Evolutionary conservation across 331 rosid genomes (phyloP).

Genomic region (Rhamnella rubrinervis): DNA sequence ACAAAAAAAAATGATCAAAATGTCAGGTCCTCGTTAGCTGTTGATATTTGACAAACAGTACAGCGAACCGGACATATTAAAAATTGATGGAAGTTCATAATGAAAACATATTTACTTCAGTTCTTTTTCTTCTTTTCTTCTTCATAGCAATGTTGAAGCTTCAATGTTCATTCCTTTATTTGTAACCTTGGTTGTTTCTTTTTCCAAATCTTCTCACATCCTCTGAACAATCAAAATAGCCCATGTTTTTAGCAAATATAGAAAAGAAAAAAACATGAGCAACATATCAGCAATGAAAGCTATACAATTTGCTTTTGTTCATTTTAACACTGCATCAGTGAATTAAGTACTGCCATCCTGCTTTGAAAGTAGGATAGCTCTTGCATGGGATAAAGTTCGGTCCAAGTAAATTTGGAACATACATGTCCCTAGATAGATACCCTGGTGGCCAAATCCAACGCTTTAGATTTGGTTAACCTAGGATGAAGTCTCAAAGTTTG

Average conservation of each 20-base stretch:
- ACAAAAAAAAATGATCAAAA: slow-evolving; percentile 42
- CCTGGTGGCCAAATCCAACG: no score
- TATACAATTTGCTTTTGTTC: no score
- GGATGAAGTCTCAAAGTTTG: no score
- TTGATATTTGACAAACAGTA: background rate
- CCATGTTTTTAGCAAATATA: background rate
- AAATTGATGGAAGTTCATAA: background rate
- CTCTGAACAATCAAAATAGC: slow-evolving; percentile 10
- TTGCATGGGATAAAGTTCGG: no score
- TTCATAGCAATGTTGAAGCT: slow-evolving; percentile 1
- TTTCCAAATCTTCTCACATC: slow-evolving; percentile 4
- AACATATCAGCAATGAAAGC: no score
- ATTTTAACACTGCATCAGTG: no score
- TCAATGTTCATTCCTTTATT: background rate
- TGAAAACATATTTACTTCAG: background rate
- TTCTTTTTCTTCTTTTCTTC: background rate
- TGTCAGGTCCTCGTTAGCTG: background rate
- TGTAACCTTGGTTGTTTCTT: background rate
- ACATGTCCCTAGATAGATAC: no score
- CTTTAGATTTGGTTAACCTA: no score
- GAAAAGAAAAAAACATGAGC: background rate
- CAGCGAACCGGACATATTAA: background rate
- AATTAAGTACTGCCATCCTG: no score
- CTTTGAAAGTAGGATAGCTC: no score
- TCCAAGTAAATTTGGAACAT: no score